A percentile compares a stretch with the other conserved stretches of the same genome.
phyloP scores from a whole-genome alignment of 23 red algal genomes.

The Gracilaria domingensis region DNA sequence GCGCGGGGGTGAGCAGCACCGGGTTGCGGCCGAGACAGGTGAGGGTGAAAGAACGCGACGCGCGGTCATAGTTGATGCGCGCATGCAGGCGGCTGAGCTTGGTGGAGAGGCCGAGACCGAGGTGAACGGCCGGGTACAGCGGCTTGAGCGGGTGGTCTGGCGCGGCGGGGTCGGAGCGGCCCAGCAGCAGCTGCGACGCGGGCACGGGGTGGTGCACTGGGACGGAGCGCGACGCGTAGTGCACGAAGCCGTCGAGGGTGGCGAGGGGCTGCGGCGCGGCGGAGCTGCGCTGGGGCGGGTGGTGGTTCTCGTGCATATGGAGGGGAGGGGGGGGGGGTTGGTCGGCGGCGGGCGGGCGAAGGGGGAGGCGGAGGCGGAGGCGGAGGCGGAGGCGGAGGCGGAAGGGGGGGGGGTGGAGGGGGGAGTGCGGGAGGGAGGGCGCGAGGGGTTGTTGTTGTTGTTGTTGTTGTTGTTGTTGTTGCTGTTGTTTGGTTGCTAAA shows the following conservation, averaged over 20 bases:
- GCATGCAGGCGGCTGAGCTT: conserved; percentile 89
- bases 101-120: conserved; percentile 80
- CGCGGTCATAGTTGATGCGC: conserved; percentile 62
- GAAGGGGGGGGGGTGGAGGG: background rate
- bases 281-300: conserved; percentile 7
- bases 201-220: conserved; percentile 50
- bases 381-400: background rate
- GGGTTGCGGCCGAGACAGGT: conserved; percentile 84
- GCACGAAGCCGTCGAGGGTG: conserved; percentile 21
- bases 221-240: conserved; percentile 33
- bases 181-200: conserved; percentile 10
- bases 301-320: conserved; percentile 18
- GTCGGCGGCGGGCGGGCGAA: background rate
- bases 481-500: too few relatives aligned
- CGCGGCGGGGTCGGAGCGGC: conserved; percentile 64
- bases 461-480: too few relatives aligned
- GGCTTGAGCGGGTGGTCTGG: conserved; percentile 46
- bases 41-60: conserved; percentile 62
- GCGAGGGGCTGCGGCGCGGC: background rate
- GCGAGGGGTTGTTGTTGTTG: too few relatives aligned
- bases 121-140: conserved; percentile 52
- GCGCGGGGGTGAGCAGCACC: conserved; percentile 51
- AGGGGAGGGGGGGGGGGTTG: background rate
- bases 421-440: background rate
- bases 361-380: background rate